Evolutionary conservation across 2,329 filamentous ascomycete genomes (phyloP).

Genomic region (Sordariomycetes sp.): DNA sequence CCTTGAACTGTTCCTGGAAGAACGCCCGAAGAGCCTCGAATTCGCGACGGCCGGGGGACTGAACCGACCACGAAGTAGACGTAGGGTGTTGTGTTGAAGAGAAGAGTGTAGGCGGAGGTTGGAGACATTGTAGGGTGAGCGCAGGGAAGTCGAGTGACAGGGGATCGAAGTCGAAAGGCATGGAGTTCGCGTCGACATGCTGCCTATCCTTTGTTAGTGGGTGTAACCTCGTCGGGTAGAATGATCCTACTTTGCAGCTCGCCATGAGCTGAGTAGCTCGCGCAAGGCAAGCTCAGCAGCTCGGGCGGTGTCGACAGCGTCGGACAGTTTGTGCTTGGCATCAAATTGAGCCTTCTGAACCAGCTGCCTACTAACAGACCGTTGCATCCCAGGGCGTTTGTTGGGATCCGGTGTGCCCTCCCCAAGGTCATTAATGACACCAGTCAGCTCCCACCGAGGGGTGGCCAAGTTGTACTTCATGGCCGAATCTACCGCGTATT

Average conservation of each 20-base stretch:
- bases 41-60: constrained; percentile 65
- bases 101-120: constrained; percentile 73
- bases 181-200: constrained; percentile 43
- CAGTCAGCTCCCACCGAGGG: constrained; percentile 66
- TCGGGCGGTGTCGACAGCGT: constrained; percentile 68
- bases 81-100: constrained; percentile 72
- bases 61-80: constrained; percentile 70
- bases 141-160: constrained; percentile 78
- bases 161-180: constrained; percentile 73
- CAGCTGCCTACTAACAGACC: constrained; percentile 39
- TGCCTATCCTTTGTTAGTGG: constrained; percentile 26
- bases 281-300: constrained; percentile 78
- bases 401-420: constrained; percentile 12
- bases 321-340: constrained; percentile 52
- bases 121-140: constrained; percentile 72
- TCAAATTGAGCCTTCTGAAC: constrained; percentile 55
- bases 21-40: constrained; percentile 60
- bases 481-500: constrained; percentile 33
- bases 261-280: constrained; percentile 72
- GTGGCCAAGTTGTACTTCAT: constrained; percentile 39
- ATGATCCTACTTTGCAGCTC: constrained; percentile 68
- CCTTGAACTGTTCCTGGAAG: constrained; percentile 58
- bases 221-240: neutral
- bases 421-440: constrained; percentile 68
- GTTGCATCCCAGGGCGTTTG: constrained; percentile 26